Conservation (phyloP, 805 yeast species). For the Maudiozyma bulderi region DNA sequence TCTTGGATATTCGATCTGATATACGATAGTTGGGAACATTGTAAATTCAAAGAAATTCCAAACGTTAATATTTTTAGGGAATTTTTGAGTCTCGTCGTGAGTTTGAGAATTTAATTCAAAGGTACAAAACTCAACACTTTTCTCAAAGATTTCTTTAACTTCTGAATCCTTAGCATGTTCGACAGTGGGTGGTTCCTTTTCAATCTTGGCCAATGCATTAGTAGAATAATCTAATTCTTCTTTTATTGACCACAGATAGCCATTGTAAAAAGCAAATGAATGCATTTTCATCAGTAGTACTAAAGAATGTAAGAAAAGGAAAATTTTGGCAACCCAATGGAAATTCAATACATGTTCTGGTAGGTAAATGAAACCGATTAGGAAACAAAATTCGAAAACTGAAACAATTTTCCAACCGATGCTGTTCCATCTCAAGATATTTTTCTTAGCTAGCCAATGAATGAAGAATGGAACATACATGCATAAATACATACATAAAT, state of each 20-base stretch:
- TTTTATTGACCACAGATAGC: conserved; percentile 64
- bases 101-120: conserved; percentile 57
- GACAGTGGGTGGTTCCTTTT: conserved; percentile 5
- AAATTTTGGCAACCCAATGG: conserved; percentile 89
- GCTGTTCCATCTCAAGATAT: conserved; percentile 47
- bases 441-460: conserved; percentile 44
- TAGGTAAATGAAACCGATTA: conserved; percentile 44
- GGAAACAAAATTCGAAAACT: conserved; percentile 43
- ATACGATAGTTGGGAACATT: conserved; percentile 83
- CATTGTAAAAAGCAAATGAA: conserved; percentile 84
- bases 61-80: conserved; percentile 66
- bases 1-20: conserved; percentile 75
- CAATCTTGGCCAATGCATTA: conserved; percentile 33
- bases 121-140: conserved; percentile 54
- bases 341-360: conserved; percentile 42
- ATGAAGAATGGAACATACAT: conserved; percentile 51
- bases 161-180: conserved; percentile 9
- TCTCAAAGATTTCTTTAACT: conserved; percentile 26
- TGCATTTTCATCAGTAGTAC: conserved; percentile 92
- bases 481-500: conserved; percentile 60
- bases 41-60: conserved; percentile 65
- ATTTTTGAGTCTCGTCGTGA: conserved; percentile 24
- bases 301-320: conserved; percentile 69
- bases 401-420: conserved; percentile 58
- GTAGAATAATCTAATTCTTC: conserved; percentile 45